These are phyloP conservation scores for Dacryopinax spathularia DNA, from an alignment of 768 basidiomycete species.

Conservation along the genomic window DNA sequence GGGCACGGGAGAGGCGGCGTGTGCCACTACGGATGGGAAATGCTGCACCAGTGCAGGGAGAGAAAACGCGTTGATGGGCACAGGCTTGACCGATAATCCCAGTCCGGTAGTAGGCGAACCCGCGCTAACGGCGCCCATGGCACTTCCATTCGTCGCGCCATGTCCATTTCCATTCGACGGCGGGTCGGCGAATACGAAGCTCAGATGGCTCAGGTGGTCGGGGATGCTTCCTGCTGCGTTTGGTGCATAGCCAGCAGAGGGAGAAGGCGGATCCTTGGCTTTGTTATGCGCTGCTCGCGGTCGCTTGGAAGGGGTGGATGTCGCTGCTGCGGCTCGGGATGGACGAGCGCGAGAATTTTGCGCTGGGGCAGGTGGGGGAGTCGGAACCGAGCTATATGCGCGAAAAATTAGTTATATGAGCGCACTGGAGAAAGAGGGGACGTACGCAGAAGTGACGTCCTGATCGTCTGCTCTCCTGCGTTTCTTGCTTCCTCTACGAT, in stretches of 20 bases:
- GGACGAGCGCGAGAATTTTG: background rate
- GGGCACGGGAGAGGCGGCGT: constrained; percentile 17
- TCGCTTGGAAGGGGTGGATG: background rate
- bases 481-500: constrained; percentile 10
- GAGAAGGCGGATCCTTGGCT: background rate
- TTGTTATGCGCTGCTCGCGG: constrained; percentile 1
- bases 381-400: background rate
- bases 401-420: background rate
- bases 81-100: too few relatives aligned
- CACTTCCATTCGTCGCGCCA: background rate
- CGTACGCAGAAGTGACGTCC: constrained; percentile 8
- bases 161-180: background rate
- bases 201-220: background rate
- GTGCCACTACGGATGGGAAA: background rate
- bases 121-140: background rate
- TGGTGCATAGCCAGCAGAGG: background rate
- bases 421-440: background rate
- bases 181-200: background rate
- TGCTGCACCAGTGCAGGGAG: background rate
- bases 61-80: background rate
- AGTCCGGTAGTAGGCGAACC: too few relatives aligned
- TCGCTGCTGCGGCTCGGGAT: background rate
- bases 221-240: background rate
- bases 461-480: constrained; percentile 30
- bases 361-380: background rate